These are phyloP conservation scores for Fusarium stilboides DNA, from an alignment of 2,329 filamentous ascomycete species.

Conservation along the genomic window DNA sequence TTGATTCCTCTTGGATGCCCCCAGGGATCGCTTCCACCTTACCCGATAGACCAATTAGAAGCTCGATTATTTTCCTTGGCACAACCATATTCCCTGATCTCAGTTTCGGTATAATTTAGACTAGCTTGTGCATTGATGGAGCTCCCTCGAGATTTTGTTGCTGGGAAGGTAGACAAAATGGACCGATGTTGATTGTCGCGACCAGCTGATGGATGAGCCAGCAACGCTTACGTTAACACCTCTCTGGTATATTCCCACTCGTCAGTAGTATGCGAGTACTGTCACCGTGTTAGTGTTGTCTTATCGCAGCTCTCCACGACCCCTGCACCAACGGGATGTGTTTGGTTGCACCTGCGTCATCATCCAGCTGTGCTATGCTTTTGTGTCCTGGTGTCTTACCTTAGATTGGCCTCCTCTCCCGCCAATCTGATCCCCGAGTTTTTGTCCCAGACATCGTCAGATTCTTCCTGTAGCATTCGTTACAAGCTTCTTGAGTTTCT, in stretches of 20 bases:
- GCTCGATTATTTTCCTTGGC: conserved; percentile 35
- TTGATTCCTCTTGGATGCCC: conserved; percentile 31
- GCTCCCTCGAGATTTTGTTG: conserved; percentile 11
- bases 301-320: conserved; percentile 16
- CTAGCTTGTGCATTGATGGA: conserved; percentile 24
- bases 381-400: conserved; percentile 30
- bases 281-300: conserved; percentile 8
- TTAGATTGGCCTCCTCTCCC: conserved; percentile 19
- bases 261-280: conserved; percentile 10
- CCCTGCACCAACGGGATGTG: conserved; percentile 25
- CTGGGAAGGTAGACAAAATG: conserved; percentile 21
- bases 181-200: conserved; percentile 8
- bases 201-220: conserved; percentile 18
- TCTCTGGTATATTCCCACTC: not conserved
- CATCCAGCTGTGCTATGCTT: conserved; percentile 28
- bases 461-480: conserved; percentile 10
- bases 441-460: conserved; percentile 22
- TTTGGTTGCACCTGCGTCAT: conserved; percentile 47
- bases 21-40: conserved; percentile 33
- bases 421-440: conserved; percentile 11
- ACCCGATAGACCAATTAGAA: conserved; percentile 35
- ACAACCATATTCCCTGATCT: conserved; percentile 40
- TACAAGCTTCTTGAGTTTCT: not conserved
- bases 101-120: conserved; percentile 31
- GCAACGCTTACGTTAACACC: conserved; percentile 7